phyloP scores from a whole-genome alignment of 2,329 filamentous ascomycete species.

The Capronia americana region DNA sequence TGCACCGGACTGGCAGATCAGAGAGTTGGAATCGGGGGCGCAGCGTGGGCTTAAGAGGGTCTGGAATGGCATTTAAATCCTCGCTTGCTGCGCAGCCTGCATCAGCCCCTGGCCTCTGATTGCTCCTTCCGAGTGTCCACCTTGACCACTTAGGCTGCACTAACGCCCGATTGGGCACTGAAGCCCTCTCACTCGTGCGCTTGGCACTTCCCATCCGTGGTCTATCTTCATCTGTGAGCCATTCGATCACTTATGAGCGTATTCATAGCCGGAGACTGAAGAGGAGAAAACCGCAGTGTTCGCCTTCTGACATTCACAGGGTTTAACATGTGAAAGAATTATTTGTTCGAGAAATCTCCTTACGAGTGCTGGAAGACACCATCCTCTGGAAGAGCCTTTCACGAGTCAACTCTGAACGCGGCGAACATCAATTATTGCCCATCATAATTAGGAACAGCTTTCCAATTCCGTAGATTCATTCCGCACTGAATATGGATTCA shows the following conservation, averaged over 20 bases:
- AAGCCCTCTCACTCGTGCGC: conserved; percentile 27
- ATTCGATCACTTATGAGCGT: background rate
- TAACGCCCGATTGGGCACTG: conserved; percentile 18
- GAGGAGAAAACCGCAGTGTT: too few species aligned
- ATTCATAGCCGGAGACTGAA: background rate
- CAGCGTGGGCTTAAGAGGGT: conserved; percentile 34
- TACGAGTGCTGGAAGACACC: background rate
- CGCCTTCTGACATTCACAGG: background rate
- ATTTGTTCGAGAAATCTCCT: background rate
- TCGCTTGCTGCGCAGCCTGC: conserved; percentile 33
- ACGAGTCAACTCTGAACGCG: background rate
- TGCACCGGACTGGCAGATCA: conserved; percentile 18
- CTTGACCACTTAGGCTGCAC: conserved; percentile 19
- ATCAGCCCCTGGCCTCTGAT: conserved; percentile 33
- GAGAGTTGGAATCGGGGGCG: conserved; percentile 33
- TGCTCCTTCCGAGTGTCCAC: conserved; percentile 26
- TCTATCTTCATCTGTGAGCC: conserved; percentile 5
- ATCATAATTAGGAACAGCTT: background rate
- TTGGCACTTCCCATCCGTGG: conserved; percentile 15
- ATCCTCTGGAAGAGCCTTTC: background rate
- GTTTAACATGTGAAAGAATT: background rate
- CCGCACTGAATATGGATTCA: background rate
- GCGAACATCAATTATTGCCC: background rate
- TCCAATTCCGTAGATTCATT: background rate
- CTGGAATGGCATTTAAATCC: conserved; percentile 37